Evolutionary conservation across 2,329 filamentous ascomycete genomes (phyloP).

Genomic region (Lachnellula arida): DNA sequence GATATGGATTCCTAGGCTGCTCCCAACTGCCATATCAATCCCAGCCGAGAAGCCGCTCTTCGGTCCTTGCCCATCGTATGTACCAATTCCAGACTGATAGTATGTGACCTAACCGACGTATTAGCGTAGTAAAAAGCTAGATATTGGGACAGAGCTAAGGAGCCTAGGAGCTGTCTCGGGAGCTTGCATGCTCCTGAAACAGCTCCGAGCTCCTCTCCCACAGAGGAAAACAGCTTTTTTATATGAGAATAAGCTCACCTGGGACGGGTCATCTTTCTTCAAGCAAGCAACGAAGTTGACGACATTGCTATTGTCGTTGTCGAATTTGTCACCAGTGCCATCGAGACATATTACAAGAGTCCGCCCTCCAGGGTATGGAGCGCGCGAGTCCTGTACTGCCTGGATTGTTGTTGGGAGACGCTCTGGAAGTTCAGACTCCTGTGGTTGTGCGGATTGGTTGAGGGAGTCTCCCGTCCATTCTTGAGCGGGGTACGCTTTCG

Average conservation of each 20-base stretch:
- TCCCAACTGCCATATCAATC: constrained; percentile 41
- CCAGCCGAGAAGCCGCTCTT: constrained; percentile 36
- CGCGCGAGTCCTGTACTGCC: constrained; percentile 13
- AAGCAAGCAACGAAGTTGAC: constrained; percentile 40
- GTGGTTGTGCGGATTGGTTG: constrained; percentile 4
- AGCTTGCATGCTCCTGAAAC: too few relatives aligned
- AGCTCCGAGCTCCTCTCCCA: too few relatives aligned
- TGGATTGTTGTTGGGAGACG: constrained; percentile 14
- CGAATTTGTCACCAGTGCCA: constrained; percentile 42
- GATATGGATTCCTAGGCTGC: constrained; percentile 38
- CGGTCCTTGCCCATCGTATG: constrained; percentile 38
- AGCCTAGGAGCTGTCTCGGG: too few relatives aligned
- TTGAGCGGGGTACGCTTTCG: constrained; percentile 17
- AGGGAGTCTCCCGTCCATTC: constrained; percentile 5
- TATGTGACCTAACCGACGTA: constrained; percentile 28
- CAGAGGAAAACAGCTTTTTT: too few relatives aligned
- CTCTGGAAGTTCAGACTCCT: constrained; percentile 3
- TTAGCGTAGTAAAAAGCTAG: too few relatives aligned
- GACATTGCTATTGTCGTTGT: constrained; percentile 40
- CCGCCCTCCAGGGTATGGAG: constrained; percentile 3
- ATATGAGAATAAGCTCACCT: constrained; percentile 11
- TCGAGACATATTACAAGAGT: constrained; percentile 39
- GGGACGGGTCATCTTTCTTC: constrained; percentile 38
- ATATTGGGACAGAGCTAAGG: too few relatives aligned
- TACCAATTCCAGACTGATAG: constrained; percentile 44